A percentile compares a stretch with the other conserved stretches of the same genome.
Conservation (phyloP, 352 stramenopile species). For the Globisporangium spiculum region DNA sequence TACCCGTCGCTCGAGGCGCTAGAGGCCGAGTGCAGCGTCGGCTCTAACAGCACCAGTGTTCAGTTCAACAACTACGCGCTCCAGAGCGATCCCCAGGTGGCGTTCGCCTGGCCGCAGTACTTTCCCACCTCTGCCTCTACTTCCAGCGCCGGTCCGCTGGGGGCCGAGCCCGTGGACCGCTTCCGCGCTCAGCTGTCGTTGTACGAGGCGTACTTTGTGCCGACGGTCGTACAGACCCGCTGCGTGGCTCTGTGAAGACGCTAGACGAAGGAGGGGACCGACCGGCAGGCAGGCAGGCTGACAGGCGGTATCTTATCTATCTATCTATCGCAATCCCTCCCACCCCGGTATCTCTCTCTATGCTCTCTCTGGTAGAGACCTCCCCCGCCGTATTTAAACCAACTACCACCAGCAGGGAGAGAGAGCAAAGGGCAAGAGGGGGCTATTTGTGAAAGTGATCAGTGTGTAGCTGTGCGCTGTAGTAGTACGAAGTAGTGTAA, state of each 20-base stretch:
- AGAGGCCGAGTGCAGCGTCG: conserved; percentile 19
- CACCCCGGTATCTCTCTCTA: neutral
- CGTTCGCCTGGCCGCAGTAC: conserved; percentile 17
- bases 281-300: neutral
- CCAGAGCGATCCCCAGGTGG: conserved; percentile 1
- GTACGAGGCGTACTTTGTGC: conserved; percentile 12
- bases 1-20: conserved; percentile 52
- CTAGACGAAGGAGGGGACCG: neutral
- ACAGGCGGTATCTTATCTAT: neutral
- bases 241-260: conserved; percentile 14
- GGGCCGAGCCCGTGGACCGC: neutral
- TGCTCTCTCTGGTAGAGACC: neutral
- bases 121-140: neutral
- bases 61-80: neutral
- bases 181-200: conserved; percentile 2
- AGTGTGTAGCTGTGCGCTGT: neutral
- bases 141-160: neutral
- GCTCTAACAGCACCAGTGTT: neutral
- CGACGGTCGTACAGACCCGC: conserved; percentile 17
- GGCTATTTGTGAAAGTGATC: neutral
- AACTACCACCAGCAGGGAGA: neutral
- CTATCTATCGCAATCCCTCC: neutral
- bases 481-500: too few species aligned
- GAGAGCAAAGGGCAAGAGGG: neutral
- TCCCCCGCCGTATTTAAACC: neutral